A percentile compares a stretch with the other conserved stretches of the same genome.
Evolutionary conservation across 768 basidiomycete species (phyloP).

Genomic region (Suillus paluster): DNA sequence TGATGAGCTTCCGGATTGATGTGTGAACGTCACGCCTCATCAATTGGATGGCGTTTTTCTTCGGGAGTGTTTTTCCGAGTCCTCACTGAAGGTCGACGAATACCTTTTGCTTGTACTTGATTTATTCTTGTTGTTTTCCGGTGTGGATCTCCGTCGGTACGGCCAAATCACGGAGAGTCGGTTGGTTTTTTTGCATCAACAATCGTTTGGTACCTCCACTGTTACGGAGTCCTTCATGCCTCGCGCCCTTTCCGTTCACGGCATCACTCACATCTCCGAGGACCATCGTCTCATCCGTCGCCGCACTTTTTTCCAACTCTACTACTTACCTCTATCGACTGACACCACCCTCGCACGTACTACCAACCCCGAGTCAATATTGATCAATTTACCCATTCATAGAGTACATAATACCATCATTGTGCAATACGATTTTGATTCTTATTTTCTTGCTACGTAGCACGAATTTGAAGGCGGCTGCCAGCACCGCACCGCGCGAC

Average conservation of each 20-base stretch:
- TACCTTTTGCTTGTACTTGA: background rate
- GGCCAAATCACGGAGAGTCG: no score
- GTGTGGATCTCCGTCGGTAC: no score
- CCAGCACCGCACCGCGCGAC: no score
- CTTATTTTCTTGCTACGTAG: no score
- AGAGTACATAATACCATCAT: constrained; percentile 3
- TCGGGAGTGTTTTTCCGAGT: background rate
- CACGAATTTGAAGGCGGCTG: no score
- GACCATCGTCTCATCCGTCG: background rate
- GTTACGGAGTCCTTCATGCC: no score
- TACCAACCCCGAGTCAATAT: background rate
- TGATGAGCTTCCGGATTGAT: constrained; percentile 74
- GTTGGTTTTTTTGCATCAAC: no score
- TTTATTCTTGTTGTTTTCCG: background rate
- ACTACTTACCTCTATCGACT: background rate
- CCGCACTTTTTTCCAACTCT: background rate
- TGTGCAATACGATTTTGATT: background rate
- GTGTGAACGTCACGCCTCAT: background rate
- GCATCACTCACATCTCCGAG: background rate
- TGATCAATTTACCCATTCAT: background rate
- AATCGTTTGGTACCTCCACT: no score
- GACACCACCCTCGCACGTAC: background rate
- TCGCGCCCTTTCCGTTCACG: no score
- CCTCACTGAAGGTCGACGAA: background rate
- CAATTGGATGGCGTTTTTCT: background rate